These are phyloP conservation scores for Madurella mycetomatis DNA, from an alignment of 2,329 filamentous ascomycete genomes.

Conservation along the genomic window DNA sequence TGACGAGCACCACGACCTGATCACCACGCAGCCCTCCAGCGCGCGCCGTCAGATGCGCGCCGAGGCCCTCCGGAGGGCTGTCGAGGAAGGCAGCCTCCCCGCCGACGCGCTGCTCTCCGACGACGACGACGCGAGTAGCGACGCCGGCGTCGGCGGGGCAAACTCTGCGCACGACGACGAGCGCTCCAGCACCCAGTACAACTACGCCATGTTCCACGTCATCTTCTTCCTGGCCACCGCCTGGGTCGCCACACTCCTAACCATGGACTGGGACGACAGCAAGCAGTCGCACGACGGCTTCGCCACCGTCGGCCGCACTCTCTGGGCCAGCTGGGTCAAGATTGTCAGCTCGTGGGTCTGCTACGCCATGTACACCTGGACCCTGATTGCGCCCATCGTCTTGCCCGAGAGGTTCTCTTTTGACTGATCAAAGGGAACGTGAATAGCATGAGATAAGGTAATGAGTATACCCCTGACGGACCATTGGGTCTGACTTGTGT, in stretches of 20 bases:
- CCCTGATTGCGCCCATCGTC: constrained; percentile 77
- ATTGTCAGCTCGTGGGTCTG: constrained; percentile 97
- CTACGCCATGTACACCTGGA: constrained; percentile 93
- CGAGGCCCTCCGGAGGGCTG: constrained; percentile 82
- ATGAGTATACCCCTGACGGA: neutral
- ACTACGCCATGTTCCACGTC: constrained; percentile 90
- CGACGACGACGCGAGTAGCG: constrained; percentile 55
- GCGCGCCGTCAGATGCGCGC: constrained; percentile 85
- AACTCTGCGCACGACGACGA: constrained; percentile 78
- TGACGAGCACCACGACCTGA: constrained; percentile 60
- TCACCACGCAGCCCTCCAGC: constrained; percentile 72
- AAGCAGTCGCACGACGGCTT: constrained; percentile 62
- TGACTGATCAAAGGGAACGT: constrained; percentile 28
- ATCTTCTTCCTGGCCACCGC: constrained; percentile 96
- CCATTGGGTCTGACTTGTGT: too few relatives aligned
- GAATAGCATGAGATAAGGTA: neutral
- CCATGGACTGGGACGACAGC: constrained; percentile 67
- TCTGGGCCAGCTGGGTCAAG: constrained; percentile 99
- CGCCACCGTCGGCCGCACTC: constrained; percentile 87
- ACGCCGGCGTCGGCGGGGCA: constrained; percentile 36
- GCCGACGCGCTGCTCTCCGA: constrained; percentile 81
- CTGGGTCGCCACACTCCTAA: constrained; percentile 88
- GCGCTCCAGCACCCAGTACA: constrained; percentile 85
- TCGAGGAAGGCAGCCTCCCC: constrained; percentile 87
- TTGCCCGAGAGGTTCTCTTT: constrained; percentile 81